Evolutionary conservation across 805 yeast species (phyloP).

Genomic region (Lipomyces kockii): DNA sequence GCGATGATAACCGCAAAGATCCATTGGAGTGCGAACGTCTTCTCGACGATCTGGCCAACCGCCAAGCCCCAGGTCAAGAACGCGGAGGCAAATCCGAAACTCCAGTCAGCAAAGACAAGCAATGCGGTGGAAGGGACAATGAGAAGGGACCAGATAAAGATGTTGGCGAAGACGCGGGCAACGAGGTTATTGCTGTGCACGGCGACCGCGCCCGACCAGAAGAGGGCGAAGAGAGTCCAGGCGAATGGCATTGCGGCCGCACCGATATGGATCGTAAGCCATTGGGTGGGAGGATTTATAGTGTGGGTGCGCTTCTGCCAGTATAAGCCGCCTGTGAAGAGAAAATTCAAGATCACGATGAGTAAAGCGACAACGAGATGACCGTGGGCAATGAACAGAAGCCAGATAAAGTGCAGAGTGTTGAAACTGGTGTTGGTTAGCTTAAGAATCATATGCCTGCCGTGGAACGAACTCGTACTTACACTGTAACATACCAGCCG

Average conservation of each 20-base stretch:
- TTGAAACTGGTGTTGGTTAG: conserved; percentile 52
- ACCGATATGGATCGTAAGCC: conserved; percentile 65
- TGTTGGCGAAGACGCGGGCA: conserved; percentile 72
- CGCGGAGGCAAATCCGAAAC: conserved; percentile 63
- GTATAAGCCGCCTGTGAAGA: conserved; percentile 62
- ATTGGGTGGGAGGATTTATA: conserved; percentile 56
- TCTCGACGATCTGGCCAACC: conserved; percentile 69
- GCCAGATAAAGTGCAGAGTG: conserved; percentile 65
- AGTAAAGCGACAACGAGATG: conserved; percentile 65
- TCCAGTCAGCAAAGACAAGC: conserved; percentile 69
- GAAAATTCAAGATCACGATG: conserved; percentile 61
- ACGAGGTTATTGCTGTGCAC: conserved; percentile 61
- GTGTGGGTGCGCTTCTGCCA: conserved; percentile 57
- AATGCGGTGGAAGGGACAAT: conserved; percentile 64
- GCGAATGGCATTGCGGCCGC: conserved; percentile 71
- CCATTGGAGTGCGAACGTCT: conserved; percentile 82
- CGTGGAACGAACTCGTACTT: neutral
- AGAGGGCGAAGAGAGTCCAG: conserved; percentile 73
- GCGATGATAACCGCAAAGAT: conserved; percentile 75
- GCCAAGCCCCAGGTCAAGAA: conserved; percentile 68
- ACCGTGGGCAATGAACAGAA: conserved; percentile 60
- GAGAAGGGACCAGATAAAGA: conserved; percentile 78
- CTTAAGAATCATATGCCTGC: neutral
- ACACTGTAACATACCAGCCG: conserved; percentile 65
- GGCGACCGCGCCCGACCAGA: conserved; percentile 85